A percentile compares a stretch with the other conserved stretches of the same genome.
phyloP scores from a whole-genome alignment of 2,329 filamentous ascomycete species.

The Colletotrichum australisinense region DNA sequence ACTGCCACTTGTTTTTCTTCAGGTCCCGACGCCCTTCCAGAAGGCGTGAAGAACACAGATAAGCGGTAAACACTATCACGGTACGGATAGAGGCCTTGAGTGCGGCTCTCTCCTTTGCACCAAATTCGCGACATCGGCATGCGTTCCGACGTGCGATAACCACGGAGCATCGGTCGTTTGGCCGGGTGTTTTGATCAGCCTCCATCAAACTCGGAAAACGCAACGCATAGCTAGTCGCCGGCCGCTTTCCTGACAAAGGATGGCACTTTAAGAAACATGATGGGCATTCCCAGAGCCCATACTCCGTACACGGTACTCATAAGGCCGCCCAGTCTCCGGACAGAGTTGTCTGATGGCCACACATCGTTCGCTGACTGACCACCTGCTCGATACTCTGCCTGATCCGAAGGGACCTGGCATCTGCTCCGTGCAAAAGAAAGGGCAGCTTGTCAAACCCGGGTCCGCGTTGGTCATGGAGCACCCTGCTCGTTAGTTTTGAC shows the following conservation, averaged over 20 bases:
- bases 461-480: conserved; percentile 19
- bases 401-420: conserved; percentile 3
- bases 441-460: conserved; percentile 24
- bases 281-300: background rate
- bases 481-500: conserved; percentile 24
- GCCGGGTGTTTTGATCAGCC: background rate
- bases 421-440: conserved; percentile 8
- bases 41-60: conserved; percentile 9
- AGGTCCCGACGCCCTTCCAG: conserved; percentile 7
- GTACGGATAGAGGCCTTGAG: background rate
- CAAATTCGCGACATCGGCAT: background rate
- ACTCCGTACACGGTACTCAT: too few species aligned
- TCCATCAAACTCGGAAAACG: background rate
- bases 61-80: background rate
- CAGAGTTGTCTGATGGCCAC: background rate
- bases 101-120: conserved; percentile 12
- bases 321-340: background rate
- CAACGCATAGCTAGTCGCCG: background rate
- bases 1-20: background rate
- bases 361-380: background rate
- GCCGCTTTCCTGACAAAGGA: background rate
- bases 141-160: background rate
- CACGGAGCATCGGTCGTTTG: background rate
- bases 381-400: background rate
- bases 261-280: background rate